Base-by-base conservation (phyloP, 2,329 filamentous ascomycete species). In the Seiridium unicorne region DNA sequence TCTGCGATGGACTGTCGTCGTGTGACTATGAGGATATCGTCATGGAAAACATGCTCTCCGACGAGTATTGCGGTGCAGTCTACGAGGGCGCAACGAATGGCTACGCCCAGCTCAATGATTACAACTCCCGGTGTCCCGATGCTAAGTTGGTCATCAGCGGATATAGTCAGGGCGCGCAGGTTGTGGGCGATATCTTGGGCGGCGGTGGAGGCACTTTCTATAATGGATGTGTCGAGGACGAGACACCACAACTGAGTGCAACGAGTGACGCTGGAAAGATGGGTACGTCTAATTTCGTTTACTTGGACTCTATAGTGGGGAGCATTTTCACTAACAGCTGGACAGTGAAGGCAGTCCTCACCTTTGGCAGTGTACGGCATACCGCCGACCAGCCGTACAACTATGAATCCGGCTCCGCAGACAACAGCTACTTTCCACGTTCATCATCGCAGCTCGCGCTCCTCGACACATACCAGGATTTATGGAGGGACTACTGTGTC, bases 101-200 rank as follows among this genome's bases (percentile, higher is more conserved):
- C 4, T 61, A 72, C 35, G 55, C 60, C 11, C 74, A 79, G 65
- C 76, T 80, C 61, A 70, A 68, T 5, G 72, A 70, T 0, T 79
- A 79, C 64, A 72, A 72, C 64, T 65, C 72, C 63, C 67, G 68
- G 13, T 80, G 77, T 59, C 77, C 77, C 13, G 62, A 76, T 44
- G 61, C 75, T 31, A 76, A 73, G 61, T 70, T 80, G 10, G 75
- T 79, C 5, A 56, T 79, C 36, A 75, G 73, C 61, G 77, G 77
- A 0, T 79, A 77, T 63, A 76, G 73, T 2, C 74, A 79, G 56
- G 77, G 77, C 51, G 72, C 68, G 2, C 74, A 77, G 2, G 69
- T 79, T 10, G 63, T 75, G 18, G 69, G 74, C 48, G 75, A 76
- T 61, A 68, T 77, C 34, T 63, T 76, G 5, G 72, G 70, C 47